Conservation (phyloP, 345 rosid genomes). For the Corchorus olitorius region DNA sequence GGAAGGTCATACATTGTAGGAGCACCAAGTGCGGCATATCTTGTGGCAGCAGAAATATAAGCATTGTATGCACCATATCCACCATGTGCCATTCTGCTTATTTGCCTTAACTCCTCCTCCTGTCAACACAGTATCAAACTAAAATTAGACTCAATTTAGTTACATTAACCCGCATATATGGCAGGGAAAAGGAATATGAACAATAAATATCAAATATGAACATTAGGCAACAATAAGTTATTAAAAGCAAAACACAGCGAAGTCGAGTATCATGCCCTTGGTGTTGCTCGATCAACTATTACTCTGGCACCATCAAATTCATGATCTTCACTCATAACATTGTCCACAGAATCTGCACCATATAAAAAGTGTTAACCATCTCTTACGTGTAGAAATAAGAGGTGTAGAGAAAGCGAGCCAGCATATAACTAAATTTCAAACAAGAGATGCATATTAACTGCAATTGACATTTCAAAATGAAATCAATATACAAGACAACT, state of each 20-base stretch:
- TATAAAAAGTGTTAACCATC: conserved; percentile 4
- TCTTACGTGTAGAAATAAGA: background rate
- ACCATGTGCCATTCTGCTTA: conserved; percentile 58
- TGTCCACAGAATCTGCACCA: conserved; percentile 81
- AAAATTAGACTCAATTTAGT: background rate
- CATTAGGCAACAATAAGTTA: background rate
- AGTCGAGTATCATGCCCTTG: conserved; percentile 54
- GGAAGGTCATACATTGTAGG: conserved; percentile 95
- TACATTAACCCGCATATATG: conserved; percentile 11
- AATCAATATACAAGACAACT: background rate
- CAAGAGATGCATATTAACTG: background rate
- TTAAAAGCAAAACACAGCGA: background rate
- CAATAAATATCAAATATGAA: background rate
- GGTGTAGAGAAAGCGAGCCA: background rate
- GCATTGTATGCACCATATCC: conserved; percentile 99
- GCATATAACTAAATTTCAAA: background rate
- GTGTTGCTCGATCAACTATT: conserved; percentile 97
- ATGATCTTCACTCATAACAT: conserved; percentile 87
- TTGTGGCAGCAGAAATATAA: conserved; percentile 94
- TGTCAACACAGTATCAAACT: conserved; percentile 25
- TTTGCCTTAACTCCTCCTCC: conserved; percentile 89
- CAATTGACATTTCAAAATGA: conserved; percentile 6
- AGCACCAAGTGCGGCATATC: conserved; percentile 94
- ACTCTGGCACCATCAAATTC: conserved; percentile 88
- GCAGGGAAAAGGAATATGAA: background rate